phyloP scores from a whole-genome alignment of 75 land plant species.

The Selaginella moellendorffii region DNA sequence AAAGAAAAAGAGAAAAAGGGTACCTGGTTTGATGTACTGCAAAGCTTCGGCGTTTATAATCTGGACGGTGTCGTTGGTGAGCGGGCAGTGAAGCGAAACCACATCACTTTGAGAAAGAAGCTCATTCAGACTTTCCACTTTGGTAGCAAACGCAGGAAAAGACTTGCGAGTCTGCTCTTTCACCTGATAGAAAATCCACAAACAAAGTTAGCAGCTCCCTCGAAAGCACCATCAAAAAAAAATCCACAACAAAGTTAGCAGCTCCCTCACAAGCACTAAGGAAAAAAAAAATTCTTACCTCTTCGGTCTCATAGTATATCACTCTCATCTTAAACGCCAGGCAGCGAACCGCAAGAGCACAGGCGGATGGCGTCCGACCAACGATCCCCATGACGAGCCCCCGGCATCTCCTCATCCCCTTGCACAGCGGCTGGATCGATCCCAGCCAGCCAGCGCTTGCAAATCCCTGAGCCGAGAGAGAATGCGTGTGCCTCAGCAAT shows the following conservation, averaged over 20 bases:
- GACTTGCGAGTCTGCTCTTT: conserved; percentile 22
- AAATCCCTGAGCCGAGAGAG: conserved; percentile 49
- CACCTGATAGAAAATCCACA: background rate
- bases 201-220: no score
- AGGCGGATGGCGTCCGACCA: conserved; percentile 79
- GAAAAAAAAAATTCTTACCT: conserved; percentile 9
- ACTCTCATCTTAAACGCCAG: conserved; percentile 89
- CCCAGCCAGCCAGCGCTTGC: conserved; percentile 92
- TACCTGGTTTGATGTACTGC: conserved; percentile 93
- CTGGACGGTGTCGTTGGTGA: conserved; percentile 82
- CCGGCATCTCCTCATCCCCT: conserved; percentile 85
- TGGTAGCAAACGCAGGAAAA: conserved; percentile 74
- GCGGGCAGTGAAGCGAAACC: conserved; percentile 81
- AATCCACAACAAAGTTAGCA: no score
- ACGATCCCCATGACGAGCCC: conserved; percentile 93
- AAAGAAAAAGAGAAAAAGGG: no score
- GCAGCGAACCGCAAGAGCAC: conserved; percentile 60
- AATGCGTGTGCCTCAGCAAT: conserved; percentile 65
- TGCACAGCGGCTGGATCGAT: conserved; percentile 75
- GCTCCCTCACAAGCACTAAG: background rate
- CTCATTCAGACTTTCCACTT: conserved; percentile 87
- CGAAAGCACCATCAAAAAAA: no score
- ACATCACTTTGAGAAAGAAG: conserved; percentile 86
- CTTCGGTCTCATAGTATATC: conserved; percentile 67
- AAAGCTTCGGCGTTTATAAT: conserved; percentile 76